Conservation (phyloP, 2,329 filamentous ascomycete species). For the Diplodia seriata region DNA sequence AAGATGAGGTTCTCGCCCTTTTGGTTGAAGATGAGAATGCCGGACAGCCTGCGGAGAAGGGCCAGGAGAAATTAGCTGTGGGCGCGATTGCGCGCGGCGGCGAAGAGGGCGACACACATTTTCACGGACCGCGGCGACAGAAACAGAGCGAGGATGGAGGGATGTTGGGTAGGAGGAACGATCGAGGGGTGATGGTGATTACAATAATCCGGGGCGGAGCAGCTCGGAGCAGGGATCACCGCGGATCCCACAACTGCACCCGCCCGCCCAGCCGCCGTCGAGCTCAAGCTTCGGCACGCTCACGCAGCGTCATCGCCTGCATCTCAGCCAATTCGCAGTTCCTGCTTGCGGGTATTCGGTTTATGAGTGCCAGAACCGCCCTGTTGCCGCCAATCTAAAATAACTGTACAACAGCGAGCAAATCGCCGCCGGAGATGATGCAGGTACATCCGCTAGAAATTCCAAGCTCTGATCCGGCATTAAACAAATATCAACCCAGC, state of each 20-base stretch:
- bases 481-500: constrained; percentile 11
- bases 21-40: constrained; percentile 98
- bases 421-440: constrained; percentile 26
- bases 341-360: constrained; percentile 24
- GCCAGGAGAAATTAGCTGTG: constrained; percentile 16
- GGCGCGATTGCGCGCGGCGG: constrained; percentile 12
- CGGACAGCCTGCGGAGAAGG: constrained; percentile 77
- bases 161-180: constrained; percentile 12
- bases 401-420: constrained; percentile 33
- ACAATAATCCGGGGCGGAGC: constrained; percentile 30
- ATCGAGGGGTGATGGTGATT: constrained; percentile 32
- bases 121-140: constrained; percentile 14
- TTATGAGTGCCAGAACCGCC: constrained; percentile 29
- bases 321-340: constrained; percentile 18
- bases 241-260: constrained; percentile 16
- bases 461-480: constrained; percentile 24
- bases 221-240: constrained; percentile 28
- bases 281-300: background rate
- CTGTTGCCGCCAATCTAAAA: constrained; percentile 32
- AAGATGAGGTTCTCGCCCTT: constrained; percentile 99
- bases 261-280: constrained; percentile 12
- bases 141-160: background rate
- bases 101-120: constrained; percentile 27
- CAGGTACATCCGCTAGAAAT: constrained; percentile 32
- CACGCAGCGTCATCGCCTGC: background rate